Conservation (phyloP, 148 eudicot species). For the Camellia lanceoleosa region DNA sequence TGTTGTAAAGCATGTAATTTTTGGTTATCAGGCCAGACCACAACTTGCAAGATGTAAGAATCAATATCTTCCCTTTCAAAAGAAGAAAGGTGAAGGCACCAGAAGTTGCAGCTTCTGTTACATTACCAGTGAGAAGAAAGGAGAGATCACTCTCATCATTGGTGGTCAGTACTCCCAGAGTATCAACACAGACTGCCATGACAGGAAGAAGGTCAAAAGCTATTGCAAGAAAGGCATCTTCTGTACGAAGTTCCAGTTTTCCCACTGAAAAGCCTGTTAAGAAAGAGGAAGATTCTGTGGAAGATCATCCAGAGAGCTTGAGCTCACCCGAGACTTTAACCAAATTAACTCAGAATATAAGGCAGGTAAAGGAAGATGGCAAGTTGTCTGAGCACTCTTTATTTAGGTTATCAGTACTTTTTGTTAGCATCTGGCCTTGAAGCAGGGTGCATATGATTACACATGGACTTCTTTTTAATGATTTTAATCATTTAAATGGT, state of each 20-base stretch:
- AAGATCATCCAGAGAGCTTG: conserved; percentile 54
- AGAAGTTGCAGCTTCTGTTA: conserved; percentile 50
- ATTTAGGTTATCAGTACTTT: neutral
- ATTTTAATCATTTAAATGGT: conserved; percentile 1
- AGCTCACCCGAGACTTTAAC: conserved; percentile 75
- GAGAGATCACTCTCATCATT: conserved; percentile 91
- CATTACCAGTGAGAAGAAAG: conserved; percentile 76
- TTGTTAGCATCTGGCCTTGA: neutral
- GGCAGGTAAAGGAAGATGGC: conserved; percentile 53
- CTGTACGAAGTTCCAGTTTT: conserved; percentile 49
- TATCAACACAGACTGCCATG: conserved; percentile 58
- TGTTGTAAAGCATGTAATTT: neutral
- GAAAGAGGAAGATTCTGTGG: conserved; percentile 64
- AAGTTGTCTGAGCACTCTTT: neutral
- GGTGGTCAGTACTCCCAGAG: conserved; percentile 81
- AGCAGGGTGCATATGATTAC: neutral
- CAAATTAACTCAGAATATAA: conserved; percentile 56
- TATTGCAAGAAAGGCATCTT: conserved; percentile 56
- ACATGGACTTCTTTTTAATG: neutral
- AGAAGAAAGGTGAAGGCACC: conserved; percentile 64
- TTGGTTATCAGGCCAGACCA: conserved; percentile 78
- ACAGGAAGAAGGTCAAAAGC: conserved; percentile 84
- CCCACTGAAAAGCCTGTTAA: conserved; percentile 51
- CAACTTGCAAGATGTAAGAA: conserved; percentile 83
- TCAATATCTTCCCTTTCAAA: conserved; percentile 75